These are phyloP conservation scores for Linum lewisii DNA, from an alignment of 345 rosid species.

Conservation along the genomic window DNA sequence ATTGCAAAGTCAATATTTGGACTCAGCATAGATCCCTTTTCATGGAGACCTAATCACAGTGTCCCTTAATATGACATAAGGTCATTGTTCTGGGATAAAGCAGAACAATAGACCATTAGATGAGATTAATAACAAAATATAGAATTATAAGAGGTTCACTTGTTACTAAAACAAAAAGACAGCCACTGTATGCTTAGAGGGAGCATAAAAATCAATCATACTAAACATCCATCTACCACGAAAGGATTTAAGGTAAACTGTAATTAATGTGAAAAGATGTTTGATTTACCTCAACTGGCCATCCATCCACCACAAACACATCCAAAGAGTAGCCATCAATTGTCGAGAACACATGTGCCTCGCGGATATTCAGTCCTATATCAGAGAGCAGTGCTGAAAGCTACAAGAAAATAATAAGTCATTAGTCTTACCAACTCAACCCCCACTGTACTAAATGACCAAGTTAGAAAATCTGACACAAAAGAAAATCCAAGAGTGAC, in stretches of 20 bases:
- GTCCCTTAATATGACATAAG: constrained; percentile 41
- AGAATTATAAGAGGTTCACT: neutral
- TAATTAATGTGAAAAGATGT: neutral
- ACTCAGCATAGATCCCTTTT: constrained; percentile 52
- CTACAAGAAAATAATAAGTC: constrained; percentile 26
- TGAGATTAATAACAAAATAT: neutral
- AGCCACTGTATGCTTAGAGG: neutral
- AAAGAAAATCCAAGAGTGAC: neutral
- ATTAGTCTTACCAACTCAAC: constrained; percentile 10
- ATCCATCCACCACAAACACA: constrained; percentile 75
- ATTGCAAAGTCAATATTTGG: constrained; percentile 64
- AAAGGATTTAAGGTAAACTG: neutral
- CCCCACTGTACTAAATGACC: neutral
- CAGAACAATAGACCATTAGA: constrained; percentile 5
- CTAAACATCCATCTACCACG: no score
- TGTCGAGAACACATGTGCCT: constrained; percentile 78
- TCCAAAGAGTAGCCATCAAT: constrained; percentile 68
- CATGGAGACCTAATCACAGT: constrained; percentile 45
- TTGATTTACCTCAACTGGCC: constrained; percentile 46
- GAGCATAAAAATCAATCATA: constrained; percentile 1
- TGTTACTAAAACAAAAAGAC: neutral
- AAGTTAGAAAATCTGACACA: neutral
- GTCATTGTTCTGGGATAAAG: constrained; percentile 22
- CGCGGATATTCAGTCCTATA: constrained; percentile 70
- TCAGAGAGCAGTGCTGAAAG: constrained; percentile 74